A percentile compares a stretch with the other conserved stretches of the same genome.
Conservation (phyloP, 31 red algal genomes). For the Endocladia muricata region DNA sequence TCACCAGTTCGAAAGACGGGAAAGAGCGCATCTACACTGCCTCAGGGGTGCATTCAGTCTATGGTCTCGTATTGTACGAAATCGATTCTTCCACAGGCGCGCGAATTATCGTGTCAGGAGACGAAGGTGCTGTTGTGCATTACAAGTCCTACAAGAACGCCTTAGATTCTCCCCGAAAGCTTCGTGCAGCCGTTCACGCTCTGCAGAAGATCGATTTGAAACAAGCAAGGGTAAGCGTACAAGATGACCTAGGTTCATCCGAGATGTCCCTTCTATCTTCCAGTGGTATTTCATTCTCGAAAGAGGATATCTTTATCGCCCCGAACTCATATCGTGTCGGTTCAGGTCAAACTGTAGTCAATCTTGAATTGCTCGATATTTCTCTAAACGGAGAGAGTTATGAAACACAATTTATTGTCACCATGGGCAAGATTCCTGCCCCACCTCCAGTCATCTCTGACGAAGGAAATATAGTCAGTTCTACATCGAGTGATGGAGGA, state of each 20-base stretch:
- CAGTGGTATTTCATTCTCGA: not conserved
- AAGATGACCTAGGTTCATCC: not conserved
- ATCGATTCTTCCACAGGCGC: not conserved
- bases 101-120: not conserved
- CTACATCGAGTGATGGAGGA: not conserved
- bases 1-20: not conserved
- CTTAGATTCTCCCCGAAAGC: not conserved
- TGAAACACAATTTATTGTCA: not conserved
- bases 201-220: not conserved
- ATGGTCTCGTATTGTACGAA: not conserved
- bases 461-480: not conserved
- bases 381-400: not conserved
- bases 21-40: too few relatives aligned
- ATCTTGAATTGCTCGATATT: not conserved
- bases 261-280: not conserved
- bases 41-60: not conserved
- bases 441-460: not conserved
- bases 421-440: not conserved
- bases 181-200: not conserved
- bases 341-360: not conserved
- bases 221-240: not conserved
- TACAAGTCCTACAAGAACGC: not conserved
- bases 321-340: constrained; percentile 1
- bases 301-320: not conserved
- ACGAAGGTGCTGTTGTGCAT: not conserved